Conservation (phyloP, 768 basidiomycete genomes). For the Serendipita sp. region DNA sequence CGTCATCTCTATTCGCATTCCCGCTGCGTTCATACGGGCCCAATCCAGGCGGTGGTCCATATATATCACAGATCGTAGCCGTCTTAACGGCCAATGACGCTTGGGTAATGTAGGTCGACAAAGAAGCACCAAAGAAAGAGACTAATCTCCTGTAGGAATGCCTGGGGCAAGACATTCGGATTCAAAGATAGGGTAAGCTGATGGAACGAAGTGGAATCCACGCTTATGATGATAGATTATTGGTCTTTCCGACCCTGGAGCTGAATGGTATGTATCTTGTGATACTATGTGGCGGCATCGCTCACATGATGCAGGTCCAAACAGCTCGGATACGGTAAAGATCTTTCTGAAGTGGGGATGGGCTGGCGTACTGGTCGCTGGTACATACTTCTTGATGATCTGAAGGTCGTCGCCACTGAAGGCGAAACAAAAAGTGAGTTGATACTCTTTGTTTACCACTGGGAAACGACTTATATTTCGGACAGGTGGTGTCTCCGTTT, state of each 20-base stretch:
- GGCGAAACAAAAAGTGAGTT: not conserved
- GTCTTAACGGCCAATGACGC: constrained; percentile 67
- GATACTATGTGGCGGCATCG: not conserved
- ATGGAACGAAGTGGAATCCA: not conserved
- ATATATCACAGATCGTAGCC: constrained; percentile 23
- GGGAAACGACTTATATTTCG: not conserved
- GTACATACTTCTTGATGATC: not conserved
- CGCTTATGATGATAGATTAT: not conserved
- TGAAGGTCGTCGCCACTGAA: constrained; percentile 1
- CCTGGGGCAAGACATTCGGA: not conserved
- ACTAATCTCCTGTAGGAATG: not conserved
- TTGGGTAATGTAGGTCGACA: constrained; percentile 33
- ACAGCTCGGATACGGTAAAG: not conserved
- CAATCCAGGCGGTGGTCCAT: not conserved
- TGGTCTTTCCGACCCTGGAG: not conserved
- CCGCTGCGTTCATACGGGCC: not conserved
- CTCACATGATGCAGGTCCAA: not conserved
- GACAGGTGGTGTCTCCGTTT: not conserved
- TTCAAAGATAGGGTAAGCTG: not conserved
- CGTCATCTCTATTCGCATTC: not conserved
- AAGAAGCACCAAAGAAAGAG: no score
- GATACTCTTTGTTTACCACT: not conserved
- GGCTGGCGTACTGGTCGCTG: not conserved
- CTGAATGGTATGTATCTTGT: not conserved
- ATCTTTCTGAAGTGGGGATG: not conserved